Evolutionary conservation across 2,329 filamentous ascomycete species (phyloP).

Genomic region (Aspergillus ochraceus): DNA sequence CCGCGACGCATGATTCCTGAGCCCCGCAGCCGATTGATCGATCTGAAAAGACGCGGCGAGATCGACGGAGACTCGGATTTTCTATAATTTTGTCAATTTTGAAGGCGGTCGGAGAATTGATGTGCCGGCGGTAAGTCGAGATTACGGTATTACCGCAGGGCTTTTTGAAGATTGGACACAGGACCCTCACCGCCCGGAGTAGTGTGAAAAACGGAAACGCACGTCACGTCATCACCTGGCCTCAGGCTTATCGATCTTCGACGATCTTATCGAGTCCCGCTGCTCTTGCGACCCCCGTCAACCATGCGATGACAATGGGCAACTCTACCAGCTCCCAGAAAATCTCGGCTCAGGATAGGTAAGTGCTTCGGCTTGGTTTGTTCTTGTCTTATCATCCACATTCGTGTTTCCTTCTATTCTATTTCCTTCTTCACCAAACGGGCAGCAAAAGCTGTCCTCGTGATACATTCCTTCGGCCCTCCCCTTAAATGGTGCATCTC

Average conservation of each 20-base stretch:
- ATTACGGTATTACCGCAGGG: background rate
- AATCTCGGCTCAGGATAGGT: conserved; percentile 85
- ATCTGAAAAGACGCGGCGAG: background rate
- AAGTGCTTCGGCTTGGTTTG: conserved; percentile 26
- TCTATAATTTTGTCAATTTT: conserved; percentile 19
- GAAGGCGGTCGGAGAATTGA: conserved; percentile 13
- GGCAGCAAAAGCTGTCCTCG: background rate
- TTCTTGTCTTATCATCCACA: background rate
- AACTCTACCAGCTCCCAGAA: conserved; percentile 64
- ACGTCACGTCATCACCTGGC: conserved; percentile 7
- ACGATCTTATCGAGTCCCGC: background rate
- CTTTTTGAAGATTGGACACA: background rate
- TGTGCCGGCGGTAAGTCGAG: conserved; percentile 8
- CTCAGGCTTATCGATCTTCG: conserved; percentile 1
- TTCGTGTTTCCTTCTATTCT: background rate
- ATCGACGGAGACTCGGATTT: conserved; percentile 1
- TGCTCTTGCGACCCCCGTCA: conserved; percentile 11
- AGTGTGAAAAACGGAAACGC: background rate
- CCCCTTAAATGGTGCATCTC: background rate
- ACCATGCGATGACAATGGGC: conserved; percentile 55
- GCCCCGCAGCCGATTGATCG: background rate
- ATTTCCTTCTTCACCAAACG: background rate
- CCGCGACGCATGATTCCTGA: conserved; percentile 41
- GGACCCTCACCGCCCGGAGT: background rate
- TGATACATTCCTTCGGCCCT: background rate